These are phyloP conservation scores for Lithohypha guttulata DNA, from an alignment of 2,329 filamentous ascomycete species.

Conservation along the genomic window DNA sequence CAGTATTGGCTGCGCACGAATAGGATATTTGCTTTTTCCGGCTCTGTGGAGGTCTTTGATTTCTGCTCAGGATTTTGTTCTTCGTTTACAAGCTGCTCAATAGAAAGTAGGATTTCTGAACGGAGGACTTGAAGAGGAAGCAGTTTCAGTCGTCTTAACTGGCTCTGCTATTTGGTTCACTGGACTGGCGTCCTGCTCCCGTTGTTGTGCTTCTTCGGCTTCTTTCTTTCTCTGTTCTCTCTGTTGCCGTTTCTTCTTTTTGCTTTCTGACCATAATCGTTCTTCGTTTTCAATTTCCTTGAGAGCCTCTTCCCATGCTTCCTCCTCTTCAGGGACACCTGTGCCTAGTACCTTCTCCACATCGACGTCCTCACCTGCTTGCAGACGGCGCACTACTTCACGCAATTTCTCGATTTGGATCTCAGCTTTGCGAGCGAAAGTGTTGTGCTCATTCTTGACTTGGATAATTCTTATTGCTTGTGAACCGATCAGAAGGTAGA, in stretches of 20 bases:
- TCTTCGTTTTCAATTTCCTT: conserved; percentile 20
- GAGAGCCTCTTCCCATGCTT: conserved; percentile 66
- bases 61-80: too few relatives aligned
- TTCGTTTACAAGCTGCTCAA: too few relatives aligned
- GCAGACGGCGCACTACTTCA: conserved; percentile 45
- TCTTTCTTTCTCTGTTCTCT: conserved; percentile 10
- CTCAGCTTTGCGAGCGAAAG: conserved; percentile 65
- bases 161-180: too few relatives aligned
- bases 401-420: conserved; percentile 64
- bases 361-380: conserved; percentile 55
- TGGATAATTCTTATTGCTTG: conserved; percentile 90
- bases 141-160: background rate
- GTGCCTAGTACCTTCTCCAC: conserved; percentile 74
- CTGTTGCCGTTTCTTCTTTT: conserved; percentile 10
- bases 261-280: conserved; percentile 18
- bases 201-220: conserved; percentile 13
- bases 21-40: background rate
- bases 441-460: conserved; percentile 62
- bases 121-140: conserved; percentile 1
- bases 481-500: conserved; percentile 80
- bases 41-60: background rate
- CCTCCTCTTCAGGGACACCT: conserved; percentile 62
- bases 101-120: conserved; percentile 4
- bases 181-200: conserved; percentile 19
- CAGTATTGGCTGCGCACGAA: conserved; percentile 4